Evolutionary conservation across 805 yeast species (phyloP).

Genomic region (Candida morakotiae): DNA sequence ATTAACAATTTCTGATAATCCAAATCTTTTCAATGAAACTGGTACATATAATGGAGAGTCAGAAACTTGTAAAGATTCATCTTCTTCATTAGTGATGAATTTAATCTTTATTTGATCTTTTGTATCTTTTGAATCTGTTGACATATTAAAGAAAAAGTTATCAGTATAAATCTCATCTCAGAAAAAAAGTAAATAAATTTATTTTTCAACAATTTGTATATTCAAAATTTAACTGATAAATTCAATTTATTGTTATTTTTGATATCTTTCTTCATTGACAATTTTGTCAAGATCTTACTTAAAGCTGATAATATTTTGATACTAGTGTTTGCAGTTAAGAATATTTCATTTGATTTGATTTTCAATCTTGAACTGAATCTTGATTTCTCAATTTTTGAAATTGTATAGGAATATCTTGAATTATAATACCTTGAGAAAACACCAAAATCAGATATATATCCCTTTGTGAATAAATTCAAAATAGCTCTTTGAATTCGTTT

Average conservation of each 20-base stretch:
- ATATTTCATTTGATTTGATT: constrained; percentile 7
- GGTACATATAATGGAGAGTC: constrained; percentile 90
- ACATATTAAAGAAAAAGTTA: neutral
- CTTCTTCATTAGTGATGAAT: constrained; percentile 83
- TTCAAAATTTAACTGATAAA: constrained; percentile 1
- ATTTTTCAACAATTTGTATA: neutral
- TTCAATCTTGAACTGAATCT: constrained; percentile 18
- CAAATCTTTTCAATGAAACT: constrained; percentile 78
- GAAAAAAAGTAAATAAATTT: neutral
- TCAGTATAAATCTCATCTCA: constrained; percentile 3
- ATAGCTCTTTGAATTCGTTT: constrained; percentile 25
- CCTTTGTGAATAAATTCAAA: constrained; percentile 23
- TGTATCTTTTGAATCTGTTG: constrained; percentile 17
- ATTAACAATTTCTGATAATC: constrained; percentile 92
- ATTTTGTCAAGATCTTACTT: constrained; percentile 18
- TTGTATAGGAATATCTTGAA: constrained; percentile 12
- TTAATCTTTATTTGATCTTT: constrained; percentile 74
- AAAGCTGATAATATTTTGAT: constrained; percentile 16
- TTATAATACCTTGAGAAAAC: constrained; percentile 13
- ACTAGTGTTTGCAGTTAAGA: constrained; percentile 18
- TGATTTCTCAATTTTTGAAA: constrained; percentile 24
- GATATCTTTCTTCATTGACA: constrained; percentile 10
- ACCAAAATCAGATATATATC: constrained; percentile 23
- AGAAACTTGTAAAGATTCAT: constrained; percentile 59
- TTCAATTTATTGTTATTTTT: constrained; percentile 4